Base-by-base conservation (phyloP, 352 stramenopile species). In the Globisporangium solare region DNA sequence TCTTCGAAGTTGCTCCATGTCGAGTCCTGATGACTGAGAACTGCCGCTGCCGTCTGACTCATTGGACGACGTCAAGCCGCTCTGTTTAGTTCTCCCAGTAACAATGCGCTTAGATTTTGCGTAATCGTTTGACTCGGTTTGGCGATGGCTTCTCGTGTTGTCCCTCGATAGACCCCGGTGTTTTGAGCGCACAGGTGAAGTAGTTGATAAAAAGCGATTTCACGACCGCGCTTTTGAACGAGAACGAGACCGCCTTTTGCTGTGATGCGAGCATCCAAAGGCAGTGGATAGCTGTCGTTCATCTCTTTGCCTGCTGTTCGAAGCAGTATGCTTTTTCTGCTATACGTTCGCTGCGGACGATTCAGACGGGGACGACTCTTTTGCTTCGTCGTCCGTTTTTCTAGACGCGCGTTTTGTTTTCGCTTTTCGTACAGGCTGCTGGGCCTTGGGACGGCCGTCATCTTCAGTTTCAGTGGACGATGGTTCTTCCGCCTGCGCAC, bases 1-100 rank as follows among this genome's bases (percentile, higher is more conserved):
- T 15, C 60, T 46, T 13, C 72, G 70, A 39, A 84, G 66, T 41
- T 74, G 58, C 0, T 65, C 59, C 41, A 74, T 62, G 55, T 84
- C 74, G n/a, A 84, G 54, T 17, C 74, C 74, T 20, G 70, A 84
- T 2, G 66, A 69, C 15, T 57, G 24, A 8, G 47, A 52, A 6
- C 39, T 46, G 43, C n/a, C 51, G 17, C 21, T 20, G 24, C n/a
- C 24, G 0, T 56, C 57, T 35, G 49, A 62, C 8, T 47, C 50
- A 12, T 50, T 50, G 8, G 57, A 58, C 2, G 57, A 63, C 21
- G 50, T 63, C 7, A 20, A 35, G 13, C 10, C 48, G 17, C 8
- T 32, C 10, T 43, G 39, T 43, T 15, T n/a, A 6, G 13, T n/a
- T 15, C 18, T 43, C 2, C 39, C 17, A 43, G 42, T 20, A 17